Conservation (phyloP, 805 yeast genomes). For the Cyberlindnera mrakii region DNA sequence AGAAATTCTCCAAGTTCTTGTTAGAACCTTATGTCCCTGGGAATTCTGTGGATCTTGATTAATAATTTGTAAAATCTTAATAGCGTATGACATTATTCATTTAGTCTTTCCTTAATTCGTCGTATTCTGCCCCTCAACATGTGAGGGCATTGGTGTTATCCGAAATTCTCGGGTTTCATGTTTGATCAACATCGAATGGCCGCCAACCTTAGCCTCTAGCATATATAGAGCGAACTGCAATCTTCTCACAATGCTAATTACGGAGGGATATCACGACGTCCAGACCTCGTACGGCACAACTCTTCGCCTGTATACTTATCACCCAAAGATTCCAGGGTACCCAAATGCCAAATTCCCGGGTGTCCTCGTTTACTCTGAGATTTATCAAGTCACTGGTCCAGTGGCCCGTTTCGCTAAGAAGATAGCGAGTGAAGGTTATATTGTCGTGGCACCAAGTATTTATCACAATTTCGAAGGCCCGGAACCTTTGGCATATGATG, state of each 20-base stretch:
- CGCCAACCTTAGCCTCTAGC: no score
- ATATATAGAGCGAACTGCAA: background rate
- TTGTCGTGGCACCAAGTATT: conserved; percentile 73
- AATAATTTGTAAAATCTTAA: background rate
- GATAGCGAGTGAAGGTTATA: conserved; percentile 75
- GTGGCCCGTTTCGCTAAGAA: conserved; percentile 71
- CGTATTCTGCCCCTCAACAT: no score
- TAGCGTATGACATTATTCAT: no score
- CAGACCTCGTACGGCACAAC: conserved; percentile 60
- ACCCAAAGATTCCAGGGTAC: conserved; percentile 64
- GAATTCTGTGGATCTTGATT: conserved; percentile 18
- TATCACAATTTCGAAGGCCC: conserved; percentile 68
- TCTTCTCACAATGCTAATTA: conserved; percentile 48
- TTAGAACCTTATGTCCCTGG: conserved; percentile 71
- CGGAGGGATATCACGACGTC: conserved; percentile 60
- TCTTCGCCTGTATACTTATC: conserved; percentile 58
- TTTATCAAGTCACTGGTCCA: conserved; percentile 80
- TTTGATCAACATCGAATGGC: no score
- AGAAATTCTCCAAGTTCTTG: conserved; percentile 76
- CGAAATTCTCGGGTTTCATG: no score
- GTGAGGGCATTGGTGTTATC: no score
- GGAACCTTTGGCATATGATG: conserved; percentile 64
- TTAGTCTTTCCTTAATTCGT: no score
- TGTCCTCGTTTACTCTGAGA: conserved; percentile 72
- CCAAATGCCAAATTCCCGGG: conserved; percentile 81